Base-by-base conservation (phyloP, 805 yeast species). In the Pichia deserticola region DNA sequence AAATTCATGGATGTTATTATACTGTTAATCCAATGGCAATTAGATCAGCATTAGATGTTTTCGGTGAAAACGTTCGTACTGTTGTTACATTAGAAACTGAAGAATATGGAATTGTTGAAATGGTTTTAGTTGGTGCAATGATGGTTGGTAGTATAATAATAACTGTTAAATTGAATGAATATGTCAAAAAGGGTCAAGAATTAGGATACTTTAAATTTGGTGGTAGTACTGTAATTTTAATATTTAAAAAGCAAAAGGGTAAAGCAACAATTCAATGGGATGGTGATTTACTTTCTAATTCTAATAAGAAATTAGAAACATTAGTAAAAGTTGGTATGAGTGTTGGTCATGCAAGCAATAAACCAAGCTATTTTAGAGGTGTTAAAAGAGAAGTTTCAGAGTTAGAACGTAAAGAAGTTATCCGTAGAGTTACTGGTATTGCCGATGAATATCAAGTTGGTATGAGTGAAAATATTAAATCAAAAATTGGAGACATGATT, bases 11-110 rank as follows among this genome's bases (percentile, higher is more conserved):
- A 0, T 93, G 89, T 59, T 92, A 92, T 63, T 92, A 88, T 63
- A 92, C 98, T 0, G 99, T 92, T 20, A 92, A 92, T 60, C 98
- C 98, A 1, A 92, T 92, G 98, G 98, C 98, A 0, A 78, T 93
- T 35, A 68, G 98, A 50, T 86, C 95, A 2, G 78, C 80, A 10
- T 68, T 92, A 49, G 98, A 92, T 64, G 97, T 92, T 1, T 93
- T 80, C 67, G 96, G 97, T 8, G 97, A 90, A 58, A 92, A 92
- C 60, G 82, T 87, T 1, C 74, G 98, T 38, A 82, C 83, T 5
- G 69, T 89, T 2, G 73, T 90, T 2, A 89, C 96, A 0, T 81
- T 92, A 25, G 79, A 85, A 33, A 79, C 96, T 1, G 72, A 75
- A 34, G 70, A 76, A n/a, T 90, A 88, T 63, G 97, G 97, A 0